phyloP scores from a whole-genome alignment of 345 rosid genomes.

The Physaria fendleri region DNA sequence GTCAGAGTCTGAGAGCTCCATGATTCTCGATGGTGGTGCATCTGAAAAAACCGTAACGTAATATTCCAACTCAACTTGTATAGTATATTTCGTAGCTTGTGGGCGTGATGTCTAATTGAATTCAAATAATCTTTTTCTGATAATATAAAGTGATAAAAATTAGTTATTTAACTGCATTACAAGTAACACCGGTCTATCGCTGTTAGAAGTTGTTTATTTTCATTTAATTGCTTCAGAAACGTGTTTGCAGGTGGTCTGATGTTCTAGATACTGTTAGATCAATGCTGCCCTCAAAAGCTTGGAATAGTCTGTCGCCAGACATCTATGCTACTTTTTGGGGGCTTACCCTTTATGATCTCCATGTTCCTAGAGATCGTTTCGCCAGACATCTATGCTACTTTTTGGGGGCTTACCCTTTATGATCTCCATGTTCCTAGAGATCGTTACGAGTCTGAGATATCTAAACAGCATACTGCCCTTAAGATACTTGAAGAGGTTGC shows the following conservation, averaged over 20 bases:
- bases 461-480: constrained; percentile 91
- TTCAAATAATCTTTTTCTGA: constrained; percentile 14
- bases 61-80: constrained; percentile 7
- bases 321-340: constrained; percentile 98
- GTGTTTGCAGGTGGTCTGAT: constrained; percentile 82
- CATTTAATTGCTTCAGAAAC: background rate
- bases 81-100: constrained; percentile 11
- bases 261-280: constrained; percentile 84
- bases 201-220: background rate
- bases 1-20: constrained; percentile 39
- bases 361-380: constrained; percentile 99
- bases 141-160: background rate
- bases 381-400: constrained; percentile 91
- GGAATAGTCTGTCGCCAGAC: constrained; percentile 99
- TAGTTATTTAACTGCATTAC: background rate
- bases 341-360: constrained; percentile 90
- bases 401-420: constrained; percentile 98
- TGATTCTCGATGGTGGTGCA: constrained; percentile 64
- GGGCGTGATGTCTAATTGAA: background rate
- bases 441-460: constrained; percentile 93
- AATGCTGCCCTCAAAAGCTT: constrained; percentile 90
- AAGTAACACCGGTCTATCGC: background rate
- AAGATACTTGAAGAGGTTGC: constrained; percentile 90
- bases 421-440: constrained; percentile 93
- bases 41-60: constrained; percentile 58